Evolutionary conservation across 2,329 filamentous ascomycete genomes (phyloP).

Genomic region (Lachnellula subtilissima): DNA sequence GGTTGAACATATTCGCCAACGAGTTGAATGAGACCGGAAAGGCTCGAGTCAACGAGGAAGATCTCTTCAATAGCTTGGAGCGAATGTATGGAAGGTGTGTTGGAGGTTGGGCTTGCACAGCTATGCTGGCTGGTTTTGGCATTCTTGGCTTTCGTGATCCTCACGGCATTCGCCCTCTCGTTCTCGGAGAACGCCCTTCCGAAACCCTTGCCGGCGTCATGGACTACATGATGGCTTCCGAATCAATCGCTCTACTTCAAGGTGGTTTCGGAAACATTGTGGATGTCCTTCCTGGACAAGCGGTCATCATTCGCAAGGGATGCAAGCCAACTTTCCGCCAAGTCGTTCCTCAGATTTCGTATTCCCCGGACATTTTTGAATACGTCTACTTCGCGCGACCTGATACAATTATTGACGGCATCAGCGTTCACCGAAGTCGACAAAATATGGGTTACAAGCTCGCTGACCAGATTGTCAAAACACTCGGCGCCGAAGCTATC

Average conservation of each 20-base stretch:
- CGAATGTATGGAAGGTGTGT: slow-evolving; percentile 69
- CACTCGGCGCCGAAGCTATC: slow-evolving; percentile 64
- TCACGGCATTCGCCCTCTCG: slow-evolving; percentile 77
- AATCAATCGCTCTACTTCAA: slow-evolving; percentile 77
- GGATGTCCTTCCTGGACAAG: slow-evolving; percentile 78
- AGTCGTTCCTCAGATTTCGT: slow-evolving; percentile 61
- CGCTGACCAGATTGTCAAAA: slow-evolving; percentile 64
- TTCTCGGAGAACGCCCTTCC: slow-evolving; percentile 70
- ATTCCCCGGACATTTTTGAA: slow-evolving; percentile 83
- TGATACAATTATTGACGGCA: slow-evolving; percentile 79
- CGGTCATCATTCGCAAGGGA: slow-evolving; percentile 80
- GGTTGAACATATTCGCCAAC: slow-evolving; percentile 84
- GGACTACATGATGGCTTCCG: slow-evolving; percentile 90
- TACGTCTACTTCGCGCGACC: slow-evolving; percentile 84
- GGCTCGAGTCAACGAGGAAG: slow-evolving; percentile 70
- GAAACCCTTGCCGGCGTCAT: slow-evolving; percentile 54
- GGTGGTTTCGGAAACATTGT: slow-evolving; percentile 72
- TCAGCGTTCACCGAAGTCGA: slow-evolving; percentile 77
- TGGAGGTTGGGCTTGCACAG: slow-evolving; percentile 75
- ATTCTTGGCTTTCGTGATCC: slow-evolving; percentile 75
- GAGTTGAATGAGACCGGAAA: slow-evolving; percentile 77
- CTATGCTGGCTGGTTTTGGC: slow-evolving; percentile 77
- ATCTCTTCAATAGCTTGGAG: slow-evolving; percentile 68
- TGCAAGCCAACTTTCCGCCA: slow-evolving; percentile 69
- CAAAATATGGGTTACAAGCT: slow-evolving; percentile 83